Evolutionary conservation across 2,329 filamentous ascomycete genomes (phyloP), one percentile per base, ranked within the genome.

Genomic region (Sarocladiaceae sp.): DNA sequence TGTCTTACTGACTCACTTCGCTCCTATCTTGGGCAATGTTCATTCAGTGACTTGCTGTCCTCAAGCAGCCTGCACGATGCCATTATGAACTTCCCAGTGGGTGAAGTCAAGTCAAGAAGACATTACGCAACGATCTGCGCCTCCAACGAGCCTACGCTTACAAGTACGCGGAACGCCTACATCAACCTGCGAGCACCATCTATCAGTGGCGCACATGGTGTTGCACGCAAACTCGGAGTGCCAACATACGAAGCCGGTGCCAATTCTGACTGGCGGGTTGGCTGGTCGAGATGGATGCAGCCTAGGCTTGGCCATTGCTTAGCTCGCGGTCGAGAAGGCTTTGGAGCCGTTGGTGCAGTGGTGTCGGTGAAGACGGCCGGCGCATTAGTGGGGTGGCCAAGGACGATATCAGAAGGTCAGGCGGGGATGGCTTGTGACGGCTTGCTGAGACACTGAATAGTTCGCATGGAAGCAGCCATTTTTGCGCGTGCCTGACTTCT

Each of bases 341-440:
- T 44, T 26, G 8, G 40, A 44, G 40, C 40, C 7, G 23, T n/a
- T 26, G 23, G 23, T 28, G 23, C 28, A 20, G 28, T 44, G 23
- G 22, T 44, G 20, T 44, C 40, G 40, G 40, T 44, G 40, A 44
- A 28, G 40, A 44, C 13, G 20, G 23, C 40, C 15, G 40, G 40
- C 20, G 40, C 22, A n/a, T 44, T 44, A 28, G 40, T 44, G 40
- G 22, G 18, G 40, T 12, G 23, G 22, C 33, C 40, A 44, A 26
- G 40, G 23, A 22, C 20, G 40, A 44, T 44, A 44, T 44, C 22
- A 44, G 22, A 26, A 22, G 40, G 40, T 44, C 40, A 44, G 40
- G 40, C 40, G 40, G 40, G 37, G 37, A 40, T 40, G 37, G 37
- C 17, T 17, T 40, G 17, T 44, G 20, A 28, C 28, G 23, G 40